phyloP scores from a whole-genome alignment of 2,329 filamentous ascomycete genomes.

The Geosmithia flava region DNA sequence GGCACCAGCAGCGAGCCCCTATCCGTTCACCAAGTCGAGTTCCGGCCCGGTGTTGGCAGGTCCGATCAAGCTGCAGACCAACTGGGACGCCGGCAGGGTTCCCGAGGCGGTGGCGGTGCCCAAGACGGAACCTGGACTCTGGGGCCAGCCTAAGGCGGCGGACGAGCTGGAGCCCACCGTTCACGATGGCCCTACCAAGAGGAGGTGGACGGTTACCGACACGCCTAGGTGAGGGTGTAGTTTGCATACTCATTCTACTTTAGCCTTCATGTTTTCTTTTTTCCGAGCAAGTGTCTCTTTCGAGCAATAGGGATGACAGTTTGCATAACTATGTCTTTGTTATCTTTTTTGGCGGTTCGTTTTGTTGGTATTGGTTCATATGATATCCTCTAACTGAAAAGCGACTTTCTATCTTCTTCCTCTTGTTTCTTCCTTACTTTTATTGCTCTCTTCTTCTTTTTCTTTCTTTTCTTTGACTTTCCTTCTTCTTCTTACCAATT shows the following conservation, averaged over 20 bases:
- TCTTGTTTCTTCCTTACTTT: not conserved
- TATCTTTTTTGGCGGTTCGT: not conserved
- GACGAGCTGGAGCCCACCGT: conserved; percentile 28
- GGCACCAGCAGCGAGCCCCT: not conserved
- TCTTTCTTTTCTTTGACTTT: no score
- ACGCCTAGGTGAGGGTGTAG: conserved; percentile 6
- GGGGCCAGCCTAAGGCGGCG: conserved; percentile 29
- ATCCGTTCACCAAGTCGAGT: conserved; percentile 1
- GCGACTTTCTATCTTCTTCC: not conserved
- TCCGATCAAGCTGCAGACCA: conserved; percentile 22
- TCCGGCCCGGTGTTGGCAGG: conserved; percentile 16
- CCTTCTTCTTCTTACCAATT: no score
- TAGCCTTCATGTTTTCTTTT: not conserved
- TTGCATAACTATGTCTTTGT: not conserved
- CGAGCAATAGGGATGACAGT: not conserved
- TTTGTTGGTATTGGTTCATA: not conserved
- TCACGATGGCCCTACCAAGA: conserved; percentile 33
- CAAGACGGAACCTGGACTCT: conserved; percentile 27
- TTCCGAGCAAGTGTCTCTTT: no score
- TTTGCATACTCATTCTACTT: no score
- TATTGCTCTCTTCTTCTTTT: not conserved
- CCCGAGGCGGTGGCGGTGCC: conserved; percentile 4
- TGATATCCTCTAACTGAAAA: no score
- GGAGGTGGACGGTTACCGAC: conserved; percentile 45
- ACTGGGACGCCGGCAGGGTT: conserved; percentile 10